Evolutionary conservation across 768 basidiomycete species (phyloP).

Genomic region (Pleurotus citrinopileatus): DNA sequence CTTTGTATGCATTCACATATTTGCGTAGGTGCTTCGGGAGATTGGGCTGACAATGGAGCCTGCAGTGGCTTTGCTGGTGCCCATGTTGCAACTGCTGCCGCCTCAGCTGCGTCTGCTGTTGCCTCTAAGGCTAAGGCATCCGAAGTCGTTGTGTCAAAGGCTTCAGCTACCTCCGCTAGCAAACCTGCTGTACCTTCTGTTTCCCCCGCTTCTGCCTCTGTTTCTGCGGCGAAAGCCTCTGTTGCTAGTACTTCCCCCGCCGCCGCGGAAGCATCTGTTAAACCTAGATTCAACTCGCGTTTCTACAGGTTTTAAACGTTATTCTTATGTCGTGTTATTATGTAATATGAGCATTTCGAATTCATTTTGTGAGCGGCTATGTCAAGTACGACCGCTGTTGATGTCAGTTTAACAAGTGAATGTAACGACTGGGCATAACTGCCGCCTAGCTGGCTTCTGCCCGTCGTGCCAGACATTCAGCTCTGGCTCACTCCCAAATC

Average conservation of each 20-base stretch:
- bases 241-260: not conserved
- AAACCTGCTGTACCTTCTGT: not conserved
- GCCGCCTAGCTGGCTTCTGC: not conserved
- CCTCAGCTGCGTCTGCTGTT: not conserved
- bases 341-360: not conserved
- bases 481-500: not conserved
- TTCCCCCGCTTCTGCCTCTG: not conserved
- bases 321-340: not conserved
- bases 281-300: not conserved
- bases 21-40: slow-evolving; percentile 25
- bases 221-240: not conserved
- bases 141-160: not conserved
- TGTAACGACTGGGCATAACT: not conserved
- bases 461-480: not conserved
- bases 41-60: slow-evolving; percentile 32
- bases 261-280: not conserved
- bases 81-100: not conserved
- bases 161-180: too few species aligned
- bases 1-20: not conserved
- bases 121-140: too few species aligned
- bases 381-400: not conserved
- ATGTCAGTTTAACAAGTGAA: slow-evolving; percentile 2
- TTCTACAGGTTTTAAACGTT: not conserved
- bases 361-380: not conserved
- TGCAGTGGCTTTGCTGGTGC: slow-evolving; percentile 17